These are phyloP conservation scores for Pseudoperonospora humuli DNA, from an alignment of 352 stramenopile genomes.

Conservation along the genomic window DNA sequence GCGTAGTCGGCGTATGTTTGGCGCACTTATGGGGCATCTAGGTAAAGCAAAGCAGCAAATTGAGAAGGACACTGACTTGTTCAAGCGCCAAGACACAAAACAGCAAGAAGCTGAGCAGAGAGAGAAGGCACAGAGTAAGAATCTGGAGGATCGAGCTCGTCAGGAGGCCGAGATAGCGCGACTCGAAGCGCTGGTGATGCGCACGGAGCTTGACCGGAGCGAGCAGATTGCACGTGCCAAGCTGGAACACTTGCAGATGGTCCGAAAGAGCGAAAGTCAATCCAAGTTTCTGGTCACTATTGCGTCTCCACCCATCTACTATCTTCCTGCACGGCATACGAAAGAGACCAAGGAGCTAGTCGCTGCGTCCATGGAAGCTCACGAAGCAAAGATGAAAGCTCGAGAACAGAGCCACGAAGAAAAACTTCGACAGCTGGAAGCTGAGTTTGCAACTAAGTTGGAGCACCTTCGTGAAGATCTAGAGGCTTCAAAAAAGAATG, in stretches of 20 bases:
- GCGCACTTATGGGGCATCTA: slow-evolving; percentile 70
- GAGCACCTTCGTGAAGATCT: slow-evolving; percentile 41
- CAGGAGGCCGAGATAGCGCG: slow-evolving; percentile 26
- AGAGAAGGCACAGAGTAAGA: slow-evolving; percentile 57
- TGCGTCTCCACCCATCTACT: slow-evolving; percentile 60
- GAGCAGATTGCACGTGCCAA: slow-evolving; percentile 50
- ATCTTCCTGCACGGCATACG: slow-evolving; percentile 62
- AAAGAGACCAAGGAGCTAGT: slow-evolving; percentile 73
- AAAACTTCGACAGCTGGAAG: slow-evolving; percentile 45
- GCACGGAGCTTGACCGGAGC: slow-evolving; percentile 42
- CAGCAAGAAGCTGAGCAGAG: slow-evolving; percentile 56
- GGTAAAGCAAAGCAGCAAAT: slow-evolving; percentile 74
- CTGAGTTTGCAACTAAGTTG: slow-evolving; percentile 38
- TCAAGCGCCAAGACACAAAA: slow-evolving; percentile 64
- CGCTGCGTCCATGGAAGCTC: slow-evolving; percentile 54
- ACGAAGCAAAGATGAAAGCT: slow-evolving; percentile 52
- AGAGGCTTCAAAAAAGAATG: slow-evolving; percentile 21
- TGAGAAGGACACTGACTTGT: slow-evolving; percentile 63
- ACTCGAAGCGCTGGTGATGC: slow-evolving; percentile 37
- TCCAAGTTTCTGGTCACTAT: slow-evolving; percentile 66
- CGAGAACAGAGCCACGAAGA: slow-evolving; percentile 33
- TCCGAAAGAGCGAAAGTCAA: slow-evolving; percentile 33
- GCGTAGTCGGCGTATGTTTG: slow-evolving; percentile 74
- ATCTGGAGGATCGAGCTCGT: slow-evolving; percentile 36
- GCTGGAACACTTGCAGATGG: slow-evolving; percentile 46